Base-by-base conservation (phyloP, 2,329 filamentous ascomycete species). In the Neofusicoccum ribis region DNA sequence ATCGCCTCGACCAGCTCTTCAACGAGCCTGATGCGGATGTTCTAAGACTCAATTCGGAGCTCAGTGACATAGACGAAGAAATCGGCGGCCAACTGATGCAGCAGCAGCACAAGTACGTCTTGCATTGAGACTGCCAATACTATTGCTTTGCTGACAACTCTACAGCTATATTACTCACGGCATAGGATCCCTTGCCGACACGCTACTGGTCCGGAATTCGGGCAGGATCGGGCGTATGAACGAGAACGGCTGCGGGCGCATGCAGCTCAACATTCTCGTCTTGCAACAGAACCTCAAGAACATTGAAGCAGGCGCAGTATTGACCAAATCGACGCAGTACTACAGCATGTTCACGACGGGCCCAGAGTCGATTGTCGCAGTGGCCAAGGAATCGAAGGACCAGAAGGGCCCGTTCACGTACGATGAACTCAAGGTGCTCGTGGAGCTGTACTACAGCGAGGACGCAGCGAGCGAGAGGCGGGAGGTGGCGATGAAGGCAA, bases 231-330 rank as follows among this genome's bases (percentile, higher is more conserved):
- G 49, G 5, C 54, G 68, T 5, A 64, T 67, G 88, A 97, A 99
- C 76, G 81, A 80, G 43, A 87, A 90, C 71, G 95, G 95, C 47
- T 91, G 89, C 66, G 88, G 89, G n/a, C 87, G 93, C 43, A 93
- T 99, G 87, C 90, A 93, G 76, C 87, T 98, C 72, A 97, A 99
- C 76, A 92, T 97, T 56, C 85, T 97, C 27, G 95, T 99, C 46
- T 82, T 99, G 60, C 94, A 98, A 79, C 95, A 99, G 76, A 97
- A 97, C 72, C 86, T 99, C 64, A 97, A 97, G 81, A 96, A 96
- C 70, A 89, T 99, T 62, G 92, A 95, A 77, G 83, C 86, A 1
- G 85, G 85, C 8, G 89, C 91, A 3, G 84, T 86, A 65, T 81
- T 94, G 34, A 82, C 83, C 3, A 81, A 86, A 41, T 86, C 89